These are phyloP conservation scores for Polytrichum formosum DNA, from an alignment of 225 moss, liverwort and hornwort species.

Conservation along the genomic window DNA sequence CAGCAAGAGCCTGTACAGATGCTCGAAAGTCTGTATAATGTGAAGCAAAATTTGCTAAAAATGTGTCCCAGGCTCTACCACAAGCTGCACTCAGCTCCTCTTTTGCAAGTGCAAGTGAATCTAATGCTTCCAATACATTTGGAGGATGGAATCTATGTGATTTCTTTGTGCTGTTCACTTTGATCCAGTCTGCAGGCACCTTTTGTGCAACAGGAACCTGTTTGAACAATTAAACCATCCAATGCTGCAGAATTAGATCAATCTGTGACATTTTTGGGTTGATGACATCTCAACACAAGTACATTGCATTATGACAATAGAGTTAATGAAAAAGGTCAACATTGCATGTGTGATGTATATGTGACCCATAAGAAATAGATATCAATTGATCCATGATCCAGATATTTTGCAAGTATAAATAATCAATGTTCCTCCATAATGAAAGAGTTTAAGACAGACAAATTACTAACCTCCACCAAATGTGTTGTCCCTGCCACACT, in stretches of 20 bases:
- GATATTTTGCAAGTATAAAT: no score
- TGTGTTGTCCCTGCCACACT: slow-evolving; percentile 66
- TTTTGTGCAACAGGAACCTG: slow-evolving; percentile 76
- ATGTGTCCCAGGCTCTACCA: slow-evolving; percentile 78
- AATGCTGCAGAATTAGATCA: neutral
- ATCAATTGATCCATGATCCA: no score
- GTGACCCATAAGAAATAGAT: no score
- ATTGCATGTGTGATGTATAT: no score
- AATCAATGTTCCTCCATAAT: no score
- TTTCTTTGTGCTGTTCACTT: slow-evolving; percentile 82
- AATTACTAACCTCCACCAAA: slow-evolving; percentile 71
- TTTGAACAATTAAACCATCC: neutral
- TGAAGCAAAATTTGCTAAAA: slow-evolving; percentile 76
- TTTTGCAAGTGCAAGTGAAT: slow-evolving; percentile 73
- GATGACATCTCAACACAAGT: no score
- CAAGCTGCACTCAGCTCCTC: slow-evolving; percentile 77
- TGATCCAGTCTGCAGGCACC: slow-evolving; percentile 89
- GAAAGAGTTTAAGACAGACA: neutral
- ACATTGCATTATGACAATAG: no score
- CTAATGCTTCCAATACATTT: slow-evolving; percentile 65
- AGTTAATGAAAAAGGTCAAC: no score
- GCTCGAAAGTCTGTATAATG: slow-evolving; percentile 89
- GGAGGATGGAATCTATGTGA: slow-evolving; percentile 81
- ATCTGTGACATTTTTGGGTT: neutral
- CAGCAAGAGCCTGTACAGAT: slow-evolving; percentile 95